Percentiles rank a stretch among this genome's conserved stretches.
Evolutionary conservation across 129 eudicot species (phyloP).

Genomic region (Centrapalus pauciflorus): DNA sequence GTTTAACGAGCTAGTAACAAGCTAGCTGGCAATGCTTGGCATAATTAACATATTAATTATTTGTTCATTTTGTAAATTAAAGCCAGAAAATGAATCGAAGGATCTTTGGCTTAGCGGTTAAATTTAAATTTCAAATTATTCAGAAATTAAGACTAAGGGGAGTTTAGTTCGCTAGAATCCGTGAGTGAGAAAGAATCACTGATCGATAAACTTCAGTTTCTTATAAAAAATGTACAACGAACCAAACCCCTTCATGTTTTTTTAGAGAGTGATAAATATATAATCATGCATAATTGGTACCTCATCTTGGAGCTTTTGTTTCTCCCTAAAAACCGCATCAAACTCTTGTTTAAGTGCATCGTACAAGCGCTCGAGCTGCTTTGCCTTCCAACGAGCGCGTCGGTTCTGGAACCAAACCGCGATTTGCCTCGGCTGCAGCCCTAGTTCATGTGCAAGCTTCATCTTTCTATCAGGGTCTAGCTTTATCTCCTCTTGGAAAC

Average conservation of each 20-base stretch:
- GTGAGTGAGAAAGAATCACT: too few species aligned
- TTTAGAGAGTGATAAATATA: neutral
- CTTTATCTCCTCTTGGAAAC: conserved; percentile 78
- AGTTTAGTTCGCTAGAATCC: too few species aligned
- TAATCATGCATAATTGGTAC: conserved; percentile 16
- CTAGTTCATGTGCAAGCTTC: conserved; percentile 77
- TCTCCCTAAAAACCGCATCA: conserved; percentile 63
- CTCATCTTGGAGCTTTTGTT: conserved; percentile 79
- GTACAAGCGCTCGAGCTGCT: conserved; percentile 83
- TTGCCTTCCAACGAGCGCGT: conserved; percentile 83
- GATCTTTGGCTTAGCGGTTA: too few species aligned
- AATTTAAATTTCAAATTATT: too few species aligned
- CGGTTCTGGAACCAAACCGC: conserved; percentile 91
- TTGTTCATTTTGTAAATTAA: too few species aligned
- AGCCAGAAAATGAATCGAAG: too few species aligned
- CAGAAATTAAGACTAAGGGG: too few species aligned
- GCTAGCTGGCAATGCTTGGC: too few species aligned
- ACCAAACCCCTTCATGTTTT: neutral
- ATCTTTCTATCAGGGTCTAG: conserved; percentile 78
- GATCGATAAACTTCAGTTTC: too few species aligned
- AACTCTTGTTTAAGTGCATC: conserved; percentile 61
- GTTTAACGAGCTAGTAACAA: too few species aligned
- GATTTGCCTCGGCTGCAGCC: conserved; percentile 81
- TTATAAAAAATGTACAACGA: too few species aligned
- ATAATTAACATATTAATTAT: too few species aligned